Base-by-base conservation (phyloP, 1,284 basidiomycete genomes). In the Ceratobasidium sp. region DNA sequence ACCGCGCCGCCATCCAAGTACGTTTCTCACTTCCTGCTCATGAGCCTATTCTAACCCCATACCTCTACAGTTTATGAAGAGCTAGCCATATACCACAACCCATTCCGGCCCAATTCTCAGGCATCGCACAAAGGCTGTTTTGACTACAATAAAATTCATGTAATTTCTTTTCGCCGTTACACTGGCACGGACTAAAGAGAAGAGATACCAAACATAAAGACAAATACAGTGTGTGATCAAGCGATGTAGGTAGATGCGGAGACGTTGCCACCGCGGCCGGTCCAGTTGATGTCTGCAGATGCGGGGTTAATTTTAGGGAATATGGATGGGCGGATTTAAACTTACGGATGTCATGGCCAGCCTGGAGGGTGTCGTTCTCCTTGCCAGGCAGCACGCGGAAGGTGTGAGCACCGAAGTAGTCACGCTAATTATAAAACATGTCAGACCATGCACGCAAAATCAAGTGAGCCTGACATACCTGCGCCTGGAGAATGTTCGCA, bases 401-500 rank as follows among this genome's bases (percentile, higher is more conserved):
- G 72, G 95, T 97, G 86, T 98, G 96, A 62, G 96, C 95, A 82
- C 94, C 94, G 79, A 95, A 94, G 87, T 93, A 93, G 79, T 95
- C 93, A 81, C 93, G 92, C 90, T 75, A 64, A 18, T 46, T 11
- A 49, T 18, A 32, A 26, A n/a, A n/a, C n/a, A 50, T 2, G 23
- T 70, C 16, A 69, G 32, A 7, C 41, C 32, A 73, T 35, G 13
- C 28, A 28, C 57, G 1, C 28, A 43, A 21, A 16, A 23, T 9
- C 13, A 18, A n/a, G n/a, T 2, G 13, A n/a, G 28, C n/a, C 32
- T n/a, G 16, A n/a, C 64, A 57, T 21, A 73, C 44, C 83, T 98
- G 97, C 70, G 89, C 97, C 85, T 99, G 97, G 78, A 98, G 84
- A 76, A 99, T 86, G 86, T 96, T 96, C 74, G 98, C 98, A 47